phyloP scores from a whole-genome alignment of 257 asterid species.

The Salvia rosmarinus region DNA sequence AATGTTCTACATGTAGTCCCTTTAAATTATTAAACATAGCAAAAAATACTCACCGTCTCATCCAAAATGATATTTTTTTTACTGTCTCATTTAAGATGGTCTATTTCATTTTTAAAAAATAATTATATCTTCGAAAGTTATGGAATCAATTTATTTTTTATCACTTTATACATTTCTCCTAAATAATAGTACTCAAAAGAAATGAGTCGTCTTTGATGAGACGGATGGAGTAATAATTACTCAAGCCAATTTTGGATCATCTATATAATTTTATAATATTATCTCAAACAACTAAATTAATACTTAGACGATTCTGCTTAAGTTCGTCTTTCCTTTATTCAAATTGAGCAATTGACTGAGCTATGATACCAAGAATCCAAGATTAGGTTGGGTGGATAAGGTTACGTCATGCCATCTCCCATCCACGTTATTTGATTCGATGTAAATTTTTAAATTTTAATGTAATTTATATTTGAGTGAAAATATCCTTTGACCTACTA shows the following conservation, averaged over 20 bases:
- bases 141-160: no score
- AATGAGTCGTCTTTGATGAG: no score
- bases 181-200: no score
- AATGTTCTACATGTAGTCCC: no score
- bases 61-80: no score
- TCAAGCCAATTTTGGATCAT: not conserved
- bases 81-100: no score
- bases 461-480: not conserved
- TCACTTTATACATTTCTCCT: no score
- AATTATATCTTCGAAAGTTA: no score
- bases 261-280: not conserved
- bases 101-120: no score
- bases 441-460: not conserved
- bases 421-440: not conserved
- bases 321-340: not conserved
- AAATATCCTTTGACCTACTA: not conserved
- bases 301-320: not conserved
- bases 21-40: no score
- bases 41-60: no score
- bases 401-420: not conserved
- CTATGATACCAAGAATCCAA: not conserved
- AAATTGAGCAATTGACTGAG: not conserved
- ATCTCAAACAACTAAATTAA: not conserved
- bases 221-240: no score
- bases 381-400: not conserved